Evolutionary conservation across 495 filamentous ascomycete genomes (phyloP), one percentile per base, ranked within the genome.

Genomic region (Annulohypoxylon moriforme): DNA sequence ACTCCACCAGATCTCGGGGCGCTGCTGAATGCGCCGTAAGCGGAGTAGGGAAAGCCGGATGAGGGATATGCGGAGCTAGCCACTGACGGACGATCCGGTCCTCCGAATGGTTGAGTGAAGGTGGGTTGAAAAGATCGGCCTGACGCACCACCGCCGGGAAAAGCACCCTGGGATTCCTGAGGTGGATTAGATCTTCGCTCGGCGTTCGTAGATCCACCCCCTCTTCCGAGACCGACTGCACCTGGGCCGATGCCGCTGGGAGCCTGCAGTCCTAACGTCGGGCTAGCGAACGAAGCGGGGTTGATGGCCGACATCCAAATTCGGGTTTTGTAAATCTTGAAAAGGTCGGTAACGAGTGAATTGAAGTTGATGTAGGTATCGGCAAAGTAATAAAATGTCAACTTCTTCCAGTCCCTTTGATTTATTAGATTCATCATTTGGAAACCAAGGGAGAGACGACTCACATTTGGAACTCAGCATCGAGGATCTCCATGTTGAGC

Each of bases 271-370:
- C 92, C 89, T 52, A 91, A 82, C 25, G 87, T 84, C 3, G 93
- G 92, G 58, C 93, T 94, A n/a, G 94, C 93, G 78, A 98, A 98
- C 1, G 95, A 97, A 6, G 96, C 96, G 2, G 96, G 96, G 76
- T 99, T 99, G 82, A 99, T 96, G 7, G 96, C 95, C 4, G 94
- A 97, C 94, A 99, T 97, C 96, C 96, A 99, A 77, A 99, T 98
- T 60, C 96, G 89, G 18, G 94, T 97, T 83, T 99, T 99, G 84
- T 97, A 99, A 65, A 97, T 94, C 77, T 98, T 98, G 86, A 98
- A 99, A 22, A 99, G 86, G 79, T 98, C 96, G 0, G 94, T 97
- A 65, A 99, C 95, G 16, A 99, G 87, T 0, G 93, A 92, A 79
- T 98, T 99, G 85, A 99, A 99, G 81, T 98, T 97, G 85, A 99